Evolutionary conservation across 1,139 yeast genomes (phyloP).

Genomic region (Saccharomyces pastorianus): DNA sequence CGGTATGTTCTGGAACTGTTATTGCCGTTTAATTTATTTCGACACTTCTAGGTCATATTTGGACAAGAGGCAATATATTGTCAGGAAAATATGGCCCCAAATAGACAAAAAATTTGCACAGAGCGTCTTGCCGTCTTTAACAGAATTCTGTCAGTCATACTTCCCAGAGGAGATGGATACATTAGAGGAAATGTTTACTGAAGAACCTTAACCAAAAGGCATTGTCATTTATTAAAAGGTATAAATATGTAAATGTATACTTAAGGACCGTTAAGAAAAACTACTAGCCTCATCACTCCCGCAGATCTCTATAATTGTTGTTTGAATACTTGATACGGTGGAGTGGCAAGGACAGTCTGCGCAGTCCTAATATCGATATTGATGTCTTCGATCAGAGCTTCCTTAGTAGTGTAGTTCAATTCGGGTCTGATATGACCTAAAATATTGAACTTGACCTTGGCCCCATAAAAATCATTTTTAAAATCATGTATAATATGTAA

Average conservation of each 20-base stretch:
- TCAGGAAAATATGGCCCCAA: slow-evolving; percentile 16
- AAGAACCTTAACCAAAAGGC: neutral
- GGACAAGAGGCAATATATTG: slow-evolving; percentile 21
- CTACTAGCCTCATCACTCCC: neutral
- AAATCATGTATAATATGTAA: slow-evolving; percentile 79
- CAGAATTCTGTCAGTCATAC: slow-evolving; percentile 21
- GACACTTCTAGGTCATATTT: slow-evolving; percentile 22
- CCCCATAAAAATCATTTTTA: slow-evolving; percentile 68
- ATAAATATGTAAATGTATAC: slow-evolving; percentile 1
- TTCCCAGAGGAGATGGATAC: slow-evolving; percentile 26
- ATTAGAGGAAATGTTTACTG: slow-evolving; percentile 12
- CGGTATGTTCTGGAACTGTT: slow-evolving; percentile 23
- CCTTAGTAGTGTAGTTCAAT: slow-evolving; percentile 74
- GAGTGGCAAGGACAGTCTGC: slow-evolving; percentile 35
- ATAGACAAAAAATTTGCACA: slow-evolving; percentile 10
- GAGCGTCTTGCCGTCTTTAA: slow-evolving; percentile 7
- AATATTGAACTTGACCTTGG: slow-evolving; percentile 55
- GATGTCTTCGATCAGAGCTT: slow-evolving; percentile 81
- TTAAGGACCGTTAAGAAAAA: neutral
- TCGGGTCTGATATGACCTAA: slow-evolving; percentile 92
- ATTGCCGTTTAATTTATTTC: slow-evolving; percentile 23
- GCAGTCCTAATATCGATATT: slow-evolving; percentile 71
- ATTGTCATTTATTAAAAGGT: neutral
- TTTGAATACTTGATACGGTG: slow-evolving; percentile 6
- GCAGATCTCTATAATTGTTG: neutral